Evolutionary conservation across 768 basidiomycete genomes (phyloP), one percentile per base, ranked within the genome.

Genomic region (Tricholoma saponaceum): DNA sequence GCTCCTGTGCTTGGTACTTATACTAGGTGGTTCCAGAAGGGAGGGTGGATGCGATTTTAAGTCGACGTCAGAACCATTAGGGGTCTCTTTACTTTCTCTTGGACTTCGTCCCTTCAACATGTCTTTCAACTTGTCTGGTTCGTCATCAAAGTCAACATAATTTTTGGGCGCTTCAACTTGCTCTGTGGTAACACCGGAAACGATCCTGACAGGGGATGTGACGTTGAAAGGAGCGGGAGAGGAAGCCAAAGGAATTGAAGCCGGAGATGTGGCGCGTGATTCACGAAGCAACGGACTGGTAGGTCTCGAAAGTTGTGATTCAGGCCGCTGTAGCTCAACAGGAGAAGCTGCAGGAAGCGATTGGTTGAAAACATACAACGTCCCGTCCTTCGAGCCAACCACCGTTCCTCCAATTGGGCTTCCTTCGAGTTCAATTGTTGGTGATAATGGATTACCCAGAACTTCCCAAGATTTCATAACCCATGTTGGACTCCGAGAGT

Each of bases 61-160:
- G 20, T 30, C 20, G 26, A 52, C 41, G 18, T 18, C 49, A 32
- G 52, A 32, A 23, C 41, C 30, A 55, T 33, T 51, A 58, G 52
- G 28, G 53, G n/a, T 51, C 28, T 53, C 58, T 47, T 23, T 62
- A 49, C 67, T 74, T 16, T 79, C 77, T 58, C 72, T 83, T 16
- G 71, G 74, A 32, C 72, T 71, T 56, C 69, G 79, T 9, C 81
- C 83, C 63, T 84, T 86, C 30, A 93, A 69, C 66, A 93, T 76
- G 33, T 84, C 86, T 66, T 88, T 90, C 59, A 93, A 75, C 62
- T 84, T 86, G 55, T 85, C 86, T 1, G 86, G 78, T 65, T 93
- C 91, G 44, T 91, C 88, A 2, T 92, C 91, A 56, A 85, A 90
- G 66, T 93, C 92, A 1, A 92, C 86, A 64, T 82, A 86, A 62